phyloP scores from a whole-genome alignment of 202 grass and related monocot genomes.

The Bolboschoenoplectus hybrid region DNA sequence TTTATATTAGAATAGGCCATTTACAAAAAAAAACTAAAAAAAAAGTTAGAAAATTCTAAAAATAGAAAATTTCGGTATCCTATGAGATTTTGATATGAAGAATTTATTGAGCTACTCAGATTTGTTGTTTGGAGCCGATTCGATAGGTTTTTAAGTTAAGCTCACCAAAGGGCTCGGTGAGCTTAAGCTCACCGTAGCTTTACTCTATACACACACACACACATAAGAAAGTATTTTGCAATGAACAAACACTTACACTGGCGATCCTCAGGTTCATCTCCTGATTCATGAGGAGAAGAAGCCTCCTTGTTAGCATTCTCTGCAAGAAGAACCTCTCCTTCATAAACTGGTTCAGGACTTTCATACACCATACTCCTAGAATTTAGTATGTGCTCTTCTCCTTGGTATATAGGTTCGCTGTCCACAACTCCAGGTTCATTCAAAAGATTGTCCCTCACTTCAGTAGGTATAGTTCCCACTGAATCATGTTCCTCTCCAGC shows the following conservation, averaged over 20 bases:
- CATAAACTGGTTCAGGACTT: constrained; percentile 80
- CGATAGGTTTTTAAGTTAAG: too few relatives aligned
- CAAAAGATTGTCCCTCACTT: constrained; percentile 47
- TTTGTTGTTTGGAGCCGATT: too few relatives aligned
- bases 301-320: constrained; percentile 62
- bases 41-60: too few relatives aligned
- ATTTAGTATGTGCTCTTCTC: constrained; percentile 81
- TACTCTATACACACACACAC: too few relatives aligned
- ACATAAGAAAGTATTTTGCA: constrained; percentile 16
- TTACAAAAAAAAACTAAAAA: too few relatives aligned
- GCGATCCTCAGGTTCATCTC: constrained; percentile 50
- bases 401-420: constrained; percentile 89
- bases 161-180: too few relatives aligned
- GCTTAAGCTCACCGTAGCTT: too few relatives aligned
- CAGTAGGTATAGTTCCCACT: constrained; percentile 19
- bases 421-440: constrained; percentile 46
- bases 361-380: constrained; percentile 46
- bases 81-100: too few relatives aligned
- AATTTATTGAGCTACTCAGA: too few relatives aligned
- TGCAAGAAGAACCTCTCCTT: constrained; percentile 81
- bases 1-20: too few relatives aligned
- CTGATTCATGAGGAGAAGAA: constrained; percentile 42
- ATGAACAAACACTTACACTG: constrained; percentile 65
- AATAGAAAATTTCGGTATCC: too few relatives aligned
- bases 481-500: constrained; percentile 35